phyloP scores from a whole-genome alignment of 306 rosid genomes.

The Carpinus viminea region DNA sequence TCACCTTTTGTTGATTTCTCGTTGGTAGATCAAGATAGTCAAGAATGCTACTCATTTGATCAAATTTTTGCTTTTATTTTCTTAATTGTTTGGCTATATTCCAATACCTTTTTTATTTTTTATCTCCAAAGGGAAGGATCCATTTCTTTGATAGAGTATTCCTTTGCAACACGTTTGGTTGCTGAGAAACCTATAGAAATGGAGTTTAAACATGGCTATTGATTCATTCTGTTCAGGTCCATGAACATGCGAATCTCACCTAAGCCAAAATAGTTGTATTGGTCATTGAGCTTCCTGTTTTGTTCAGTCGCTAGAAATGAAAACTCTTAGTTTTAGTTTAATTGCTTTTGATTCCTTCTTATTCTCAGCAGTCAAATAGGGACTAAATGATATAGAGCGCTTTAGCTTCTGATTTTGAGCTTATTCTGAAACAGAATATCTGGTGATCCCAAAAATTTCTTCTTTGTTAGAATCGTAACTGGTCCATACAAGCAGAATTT shows the following conservation, averaged over 20 bases:
- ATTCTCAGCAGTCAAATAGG: conserved; percentile 5
- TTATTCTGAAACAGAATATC: background rate
- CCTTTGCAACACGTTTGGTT: background rate
- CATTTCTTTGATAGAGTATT: background rate
- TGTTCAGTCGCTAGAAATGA: conserved; percentile 1
- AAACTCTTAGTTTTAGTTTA: background rate
- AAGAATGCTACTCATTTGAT: background rate
- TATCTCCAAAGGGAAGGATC: background rate
- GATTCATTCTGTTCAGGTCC: conserved; percentile 18
- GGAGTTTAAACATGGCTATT: background rate
- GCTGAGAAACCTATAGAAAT: conserved; percentile 21
- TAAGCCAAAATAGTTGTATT: conserved; percentile 13
- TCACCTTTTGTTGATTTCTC: background rate
- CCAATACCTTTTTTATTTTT: background rate
- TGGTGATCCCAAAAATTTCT: background rate
- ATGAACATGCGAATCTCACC: background rate
- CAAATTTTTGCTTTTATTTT: background rate
- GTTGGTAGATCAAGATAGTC: background rate
- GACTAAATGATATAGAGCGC: conserved; percentile 6
- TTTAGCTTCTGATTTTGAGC: conserved; percentile 9
- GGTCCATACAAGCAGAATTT: conserved; percentile 11
- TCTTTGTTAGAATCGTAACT: conserved; percentile 3
- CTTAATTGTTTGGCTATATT: background rate
- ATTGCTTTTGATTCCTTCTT: conserved; percentile 18
- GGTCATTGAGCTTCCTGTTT: conserved; percentile 30